These are phyloP conservation scores for Pulveroboletus frians DNA, from an alignment of 768 basidiomycete species.

Conservation along the genomic window DNA sequence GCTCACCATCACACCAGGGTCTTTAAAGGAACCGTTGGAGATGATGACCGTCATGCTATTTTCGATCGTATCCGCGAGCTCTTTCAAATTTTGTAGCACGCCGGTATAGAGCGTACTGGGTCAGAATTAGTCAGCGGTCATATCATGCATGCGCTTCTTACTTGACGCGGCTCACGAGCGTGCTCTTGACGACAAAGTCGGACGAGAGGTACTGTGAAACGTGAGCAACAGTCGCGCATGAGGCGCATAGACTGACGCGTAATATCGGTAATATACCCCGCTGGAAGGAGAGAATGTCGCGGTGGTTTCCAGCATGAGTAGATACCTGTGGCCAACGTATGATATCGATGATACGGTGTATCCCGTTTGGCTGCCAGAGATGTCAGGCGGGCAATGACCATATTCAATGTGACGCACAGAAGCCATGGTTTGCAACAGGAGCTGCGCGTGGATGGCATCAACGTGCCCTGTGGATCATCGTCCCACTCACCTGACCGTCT, in stretches of 20 bases:
- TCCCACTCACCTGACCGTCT: conserved; percentile 44
- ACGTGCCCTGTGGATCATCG: conserved; percentile 2
- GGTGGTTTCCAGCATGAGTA: conserved; percentile 31
- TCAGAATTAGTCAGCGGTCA: conserved; percentile 6
- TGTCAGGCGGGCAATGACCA: not conserved
- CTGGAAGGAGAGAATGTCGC: conserved; percentile 50
- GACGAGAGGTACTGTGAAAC: conserved; percentile 50
- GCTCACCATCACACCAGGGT: conserved; percentile 12
- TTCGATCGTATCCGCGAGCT: conserved; percentile 38
- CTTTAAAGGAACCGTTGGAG: conserved; percentile 31
- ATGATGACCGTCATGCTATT: conserved; percentile 34
- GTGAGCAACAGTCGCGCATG: not conserved
- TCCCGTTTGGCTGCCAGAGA: conserved; percentile 40
- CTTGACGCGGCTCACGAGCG: conserved; percentile 48
- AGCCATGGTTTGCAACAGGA: conserved; percentile 36
- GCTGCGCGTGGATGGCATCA: conserved; percentile 21
- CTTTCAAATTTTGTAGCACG: conserved; percentile 42
- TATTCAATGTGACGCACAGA: conserved; percentile 25
- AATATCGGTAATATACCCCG: conserved; percentile 50
- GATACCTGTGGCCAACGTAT: conserved; percentile 43
- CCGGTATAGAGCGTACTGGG: conserved; percentile 42
- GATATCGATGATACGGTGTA: conserved; percentile 47
- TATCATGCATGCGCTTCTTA: conserved; percentile 20
- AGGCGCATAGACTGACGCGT: conserved; percentile 33
- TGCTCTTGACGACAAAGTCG: conserved; percentile 54